Conservation (phyloP, 2,329 filamentous ascomycete species). For the Pseudogymnoascus sp. region DNA sequence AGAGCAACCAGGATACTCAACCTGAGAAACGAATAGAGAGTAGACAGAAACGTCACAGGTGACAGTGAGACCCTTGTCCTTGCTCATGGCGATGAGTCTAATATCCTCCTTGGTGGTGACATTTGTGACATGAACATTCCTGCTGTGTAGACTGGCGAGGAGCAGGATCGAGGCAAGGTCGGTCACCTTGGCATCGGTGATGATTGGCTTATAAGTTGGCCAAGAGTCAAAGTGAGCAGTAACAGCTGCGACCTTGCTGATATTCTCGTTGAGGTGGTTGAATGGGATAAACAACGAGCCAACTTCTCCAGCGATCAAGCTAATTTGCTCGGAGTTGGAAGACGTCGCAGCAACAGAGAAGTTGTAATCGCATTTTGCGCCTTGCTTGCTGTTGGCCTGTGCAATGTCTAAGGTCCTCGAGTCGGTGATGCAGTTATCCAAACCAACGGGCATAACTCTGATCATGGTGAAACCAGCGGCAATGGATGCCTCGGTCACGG, state of each 20-base stretch:
- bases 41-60: slow-evolving; percentile 79
- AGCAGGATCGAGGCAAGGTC: slow-evolving; percentile 74
- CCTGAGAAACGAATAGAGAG: slow-evolving; percentile 64
- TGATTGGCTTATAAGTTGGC: slow-evolving; percentile 69
- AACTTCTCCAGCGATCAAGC: slow-evolving; percentile 62
- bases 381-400: slow-evolving; percentile 60
- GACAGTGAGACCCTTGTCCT: slow-evolving; percentile 72
- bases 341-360: slow-evolving; percentile 68
- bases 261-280: slow-evolving; percentile 70
- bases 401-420: slow-evolving; percentile 62
- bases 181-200: slow-evolving; percentile 73
- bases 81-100: slow-evolving; percentile 65
- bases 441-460: slow-evolving; percentile 66
- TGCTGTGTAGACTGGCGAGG: slow-evolving; percentile 67
- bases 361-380: slow-evolving; percentile 70
- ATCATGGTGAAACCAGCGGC: slow-evolving; percentile 73
- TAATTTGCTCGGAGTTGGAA: slow-evolving; percentile 66
- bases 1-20: slow-evolving; percentile 59
- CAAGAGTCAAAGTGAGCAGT: slow-evolving; percentile 71
- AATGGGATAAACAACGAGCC: slow-evolving; percentile 77
- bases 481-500: slow-evolving; percentile 64
- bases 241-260: slow-evolving; percentile 73
- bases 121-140: slow-evolving; percentile 71
- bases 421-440: slow-evolving; percentile 66
- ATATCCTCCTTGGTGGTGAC: slow-evolving; percentile 79